Conservation (phyloP, 257 asterid genomes). For the Eustoma russellianum region DNA sequence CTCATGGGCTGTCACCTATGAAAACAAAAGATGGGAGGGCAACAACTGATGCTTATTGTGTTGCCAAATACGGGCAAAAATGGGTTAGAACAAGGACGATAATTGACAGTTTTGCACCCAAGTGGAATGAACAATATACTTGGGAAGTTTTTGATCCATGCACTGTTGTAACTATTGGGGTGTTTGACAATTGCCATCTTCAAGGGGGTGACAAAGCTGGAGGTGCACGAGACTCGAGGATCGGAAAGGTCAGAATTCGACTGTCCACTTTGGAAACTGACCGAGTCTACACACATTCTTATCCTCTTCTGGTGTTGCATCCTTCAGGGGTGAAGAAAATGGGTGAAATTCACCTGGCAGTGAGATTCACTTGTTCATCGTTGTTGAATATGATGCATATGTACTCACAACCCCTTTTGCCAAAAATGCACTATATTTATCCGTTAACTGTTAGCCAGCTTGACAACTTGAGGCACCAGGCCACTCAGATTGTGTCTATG, state of each 20-base stretch:
- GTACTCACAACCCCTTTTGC: slow-evolving; percentile 41
- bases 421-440: slow-evolving; percentile 41
- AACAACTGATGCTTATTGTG: slow-evolving; percentile 45
- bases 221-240: slow-evolving; percentile 32
- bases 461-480: slow-evolving; percentile 47
- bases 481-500: slow-evolving; percentile 38
- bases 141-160: slow-evolving; percentile 50
- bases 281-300: slow-evolving; percentile 40
- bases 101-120: slow-evolving; percentile 38
- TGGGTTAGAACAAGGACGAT: slow-evolving; percentile 47
- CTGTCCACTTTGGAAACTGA: slow-evolving; percentile 45
- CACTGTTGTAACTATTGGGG: slow-evolving; percentile 44
- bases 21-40: slow-evolving; percentile 35
- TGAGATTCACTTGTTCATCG: slow-evolving; percentile 36
- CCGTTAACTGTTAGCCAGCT: slow-evolving; percentile 40
- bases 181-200: slow-evolving; percentile 40
- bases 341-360: slow-evolving; percentile 49
- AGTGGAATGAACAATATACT: slow-evolving; percentile 46
- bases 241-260: slow-evolving; percentile 45
- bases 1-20: slow-evolving; percentile 39
- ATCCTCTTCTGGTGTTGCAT: slow-evolving; percentile 38
- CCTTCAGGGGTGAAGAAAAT: slow-evolving; percentile 43
- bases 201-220: slow-evolving; percentile 31
- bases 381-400: slow-evolving; percentile 45
- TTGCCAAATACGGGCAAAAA: slow-evolving; percentile 43